A percentile compares a stretch with the other conserved stretches of the same genome.
phyloP scores from a whole-genome alignment of 164 flowering plant genomes.

The Berberis thunbergii region DNA sequence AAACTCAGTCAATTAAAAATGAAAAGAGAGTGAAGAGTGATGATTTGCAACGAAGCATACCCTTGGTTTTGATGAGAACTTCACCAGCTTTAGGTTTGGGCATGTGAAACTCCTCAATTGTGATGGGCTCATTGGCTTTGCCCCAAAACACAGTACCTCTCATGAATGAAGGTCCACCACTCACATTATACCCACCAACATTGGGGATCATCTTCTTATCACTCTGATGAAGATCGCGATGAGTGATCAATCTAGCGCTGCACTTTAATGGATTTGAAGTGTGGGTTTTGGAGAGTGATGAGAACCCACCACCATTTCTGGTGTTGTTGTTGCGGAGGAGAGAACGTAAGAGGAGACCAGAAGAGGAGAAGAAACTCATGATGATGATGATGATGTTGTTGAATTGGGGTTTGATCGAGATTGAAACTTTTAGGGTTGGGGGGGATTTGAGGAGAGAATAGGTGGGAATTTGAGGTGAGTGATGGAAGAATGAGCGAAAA shows the following conservation, averaged over 20 bases:
- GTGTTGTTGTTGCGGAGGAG: background rate
- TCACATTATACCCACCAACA: slow-evolving; percentile 29
- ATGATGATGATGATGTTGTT: background rate
- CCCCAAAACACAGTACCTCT: slow-evolving; percentile 77
- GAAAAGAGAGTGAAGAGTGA: background rate
- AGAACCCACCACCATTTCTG: background rate
- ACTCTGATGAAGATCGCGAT: background rate
- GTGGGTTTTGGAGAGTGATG: no score
- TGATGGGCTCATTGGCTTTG: slow-evolving; percentile 54
- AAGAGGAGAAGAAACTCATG: background rate
- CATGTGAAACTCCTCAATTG: slow-evolving; percentile 81
- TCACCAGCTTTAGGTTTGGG: slow-evolving; percentile 94
- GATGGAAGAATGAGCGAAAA: no score
- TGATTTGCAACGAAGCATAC: slow-evolving; percentile 14
- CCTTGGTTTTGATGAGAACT: slow-evolving; percentile 86
- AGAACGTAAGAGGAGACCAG: background rate
- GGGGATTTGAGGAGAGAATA: no score
- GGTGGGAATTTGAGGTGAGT: no score
- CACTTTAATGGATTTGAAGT: no score
- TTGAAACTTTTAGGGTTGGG: no score
- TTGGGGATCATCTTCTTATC: background rate
- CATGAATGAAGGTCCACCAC: slow-evolving; percentile 62
- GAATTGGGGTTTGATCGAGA: slow-evolving; percentile 7
- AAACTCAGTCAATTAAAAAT: background rate
- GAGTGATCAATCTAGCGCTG: background rate